phyloP scores from a whole-genome alignment of 2,329 filamentous ascomycete genomes.

The Xylariales sp. region DNA sequence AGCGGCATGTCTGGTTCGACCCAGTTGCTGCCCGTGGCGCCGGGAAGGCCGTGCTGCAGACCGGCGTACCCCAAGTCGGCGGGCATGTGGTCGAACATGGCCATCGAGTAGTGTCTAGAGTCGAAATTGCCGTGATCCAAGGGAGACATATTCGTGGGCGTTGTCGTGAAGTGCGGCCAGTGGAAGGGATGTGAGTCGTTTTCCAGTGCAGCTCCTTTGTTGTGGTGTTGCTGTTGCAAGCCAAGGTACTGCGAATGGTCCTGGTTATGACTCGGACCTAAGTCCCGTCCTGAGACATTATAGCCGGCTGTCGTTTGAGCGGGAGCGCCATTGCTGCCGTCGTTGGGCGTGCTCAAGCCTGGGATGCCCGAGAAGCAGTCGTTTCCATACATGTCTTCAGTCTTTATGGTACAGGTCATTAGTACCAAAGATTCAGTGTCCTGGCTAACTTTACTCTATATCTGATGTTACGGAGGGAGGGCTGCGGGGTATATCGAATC shows the following conservation, averaged over 20 bases:
- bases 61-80: background rate
- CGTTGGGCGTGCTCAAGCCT: background rate
- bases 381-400: background rate
- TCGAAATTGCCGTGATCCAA: background rate
- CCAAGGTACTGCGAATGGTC: too few species aligned
- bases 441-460: background rate
- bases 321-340: too few species aligned
- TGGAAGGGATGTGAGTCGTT: background rate
- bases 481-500: background rate
- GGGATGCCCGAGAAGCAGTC: background rate
- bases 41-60: conserved; percentile 1
- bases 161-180: background rate
- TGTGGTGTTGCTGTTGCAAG: background rate
- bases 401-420: background rate
- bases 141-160: background rate
- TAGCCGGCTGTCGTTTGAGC: conserved; percentile 2
- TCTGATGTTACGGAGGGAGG: background rate
- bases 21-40: background rate
- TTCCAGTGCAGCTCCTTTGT: background rate
- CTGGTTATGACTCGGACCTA: background rate
- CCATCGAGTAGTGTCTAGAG: background rate
- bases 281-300: background rate
- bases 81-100: background rate
- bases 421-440: background rate
- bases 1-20: background rate